A percentile compares a stretch with the other conserved stretches of the same genome.
Evolutionary conservation across 768 basidiomycete genomes (phyloP).

Genomic region (Paxillus involutus): DNA sequence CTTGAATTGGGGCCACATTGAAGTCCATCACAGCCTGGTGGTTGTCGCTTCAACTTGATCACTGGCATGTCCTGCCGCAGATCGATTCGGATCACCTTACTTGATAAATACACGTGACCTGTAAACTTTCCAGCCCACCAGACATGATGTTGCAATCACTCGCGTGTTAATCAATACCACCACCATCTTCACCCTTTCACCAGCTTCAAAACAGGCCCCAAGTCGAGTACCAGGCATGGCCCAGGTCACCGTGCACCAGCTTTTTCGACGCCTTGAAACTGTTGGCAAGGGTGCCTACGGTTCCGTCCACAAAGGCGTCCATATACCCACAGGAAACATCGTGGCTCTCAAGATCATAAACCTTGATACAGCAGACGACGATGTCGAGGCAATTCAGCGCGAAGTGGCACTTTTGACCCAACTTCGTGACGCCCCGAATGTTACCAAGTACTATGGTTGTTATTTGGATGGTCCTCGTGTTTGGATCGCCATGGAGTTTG

Average conservation of each 20-base stretch:
- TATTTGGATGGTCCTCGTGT: slow-evolving; percentile 93
- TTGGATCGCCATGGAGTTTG: slow-evolving; percentile 99
- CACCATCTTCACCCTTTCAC: no score
- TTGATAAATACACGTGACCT: background rate
- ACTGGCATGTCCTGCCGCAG: no score
- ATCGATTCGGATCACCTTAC: no score
- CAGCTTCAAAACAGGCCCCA: no score
- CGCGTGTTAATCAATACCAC: no score
- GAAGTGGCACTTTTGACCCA: slow-evolving; percentile 93
- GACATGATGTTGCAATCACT: no score
- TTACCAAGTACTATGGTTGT: slow-evolving; percentile 96
- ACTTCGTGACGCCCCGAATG: slow-evolving; percentile 85
- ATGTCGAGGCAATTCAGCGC: slow-evolving; percentile 94
- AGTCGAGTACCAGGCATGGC: slow-evolving; percentile 26
- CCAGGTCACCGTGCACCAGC: slow-evolving; percentile 69
- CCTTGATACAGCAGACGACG: slow-evolving; percentile 95
- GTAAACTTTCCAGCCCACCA: no score
- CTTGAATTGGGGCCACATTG: slow-evolving; percentile 50
- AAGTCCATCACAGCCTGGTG: slow-evolving; percentile 53
- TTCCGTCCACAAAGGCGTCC: slow-evolving; percentile 89
- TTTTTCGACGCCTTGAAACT: slow-evolving; percentile 84
- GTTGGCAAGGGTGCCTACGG: slow-evolving; percentile 96
- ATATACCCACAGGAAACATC: slow-evolving; percentile 80
- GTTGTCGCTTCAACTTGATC: no score
- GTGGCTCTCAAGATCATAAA: slow-evolving; percentile 99